Percentiles rank a stretch among this genome's conserved stretches.
Conservation (phyloP, 495 filamentous ascomycete genomes). For the Podospora pseudoanserina region DNA sequence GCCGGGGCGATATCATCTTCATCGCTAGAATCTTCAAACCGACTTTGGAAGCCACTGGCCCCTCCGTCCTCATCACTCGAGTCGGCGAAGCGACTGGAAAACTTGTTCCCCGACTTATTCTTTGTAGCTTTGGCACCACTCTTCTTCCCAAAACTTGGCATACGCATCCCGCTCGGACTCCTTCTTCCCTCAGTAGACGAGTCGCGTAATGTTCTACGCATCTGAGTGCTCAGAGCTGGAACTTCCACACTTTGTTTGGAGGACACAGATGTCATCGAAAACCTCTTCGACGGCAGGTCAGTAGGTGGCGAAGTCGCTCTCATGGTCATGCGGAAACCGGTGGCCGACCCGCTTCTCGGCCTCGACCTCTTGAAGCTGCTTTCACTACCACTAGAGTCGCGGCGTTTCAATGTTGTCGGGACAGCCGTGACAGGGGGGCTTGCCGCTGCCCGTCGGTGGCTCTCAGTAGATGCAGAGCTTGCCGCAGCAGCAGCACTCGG, state of each 20-base stretch:
- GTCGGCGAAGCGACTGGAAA: slow-evolving; percentile 49
- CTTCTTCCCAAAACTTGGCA: slow-evolving; percentile 37
- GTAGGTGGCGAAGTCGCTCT: slow-evolving; percentile 31
- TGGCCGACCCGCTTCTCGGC: slow-evolving; percentile 20
- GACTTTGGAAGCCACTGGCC: slow-evolving; percentile 57
- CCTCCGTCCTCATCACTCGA: slow-evolving; percentile 70
- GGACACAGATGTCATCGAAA: slow-evolving; percentile 40
- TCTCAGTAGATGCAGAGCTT: slow-evolving; percentile 8
- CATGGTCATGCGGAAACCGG: slow-evolving; percentile 43
- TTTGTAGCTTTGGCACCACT: slow-evolving; percentile 13
- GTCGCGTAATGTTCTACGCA: slow-evolving; percentile 34
- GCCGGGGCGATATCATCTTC: slow-evolving; percentile 49
- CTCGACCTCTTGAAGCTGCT: slow-evolving; percentile 48
- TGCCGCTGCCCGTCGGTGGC: slow-evolving; percentile 15
- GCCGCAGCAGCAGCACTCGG: slow-evolving; percentile 14
- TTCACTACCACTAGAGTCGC: slow-evolving; percentile 45
- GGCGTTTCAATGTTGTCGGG: slow-evolving; percentile 30
- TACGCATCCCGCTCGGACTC: slow-evolving; percentile 24
- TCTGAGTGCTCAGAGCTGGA: slow-evolving; percentile 18
- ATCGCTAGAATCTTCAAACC: slow-evolving; percentile 81
- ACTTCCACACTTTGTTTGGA: slow-evolving; percentile 24
- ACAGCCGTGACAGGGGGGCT: slow-evolving; percentile 15
- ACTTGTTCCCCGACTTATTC: slow-evolving; percentile 22
- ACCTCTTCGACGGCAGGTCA: slow-evolving; percentile 31
- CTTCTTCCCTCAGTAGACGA: slow-evolving; percentile 20